Evolutionary conservation across 2,329 filamentous ascomycete species (phyloP), one percentile per base, ranked within the genome.

Genomic region (Xylaria sp.): DNA sequence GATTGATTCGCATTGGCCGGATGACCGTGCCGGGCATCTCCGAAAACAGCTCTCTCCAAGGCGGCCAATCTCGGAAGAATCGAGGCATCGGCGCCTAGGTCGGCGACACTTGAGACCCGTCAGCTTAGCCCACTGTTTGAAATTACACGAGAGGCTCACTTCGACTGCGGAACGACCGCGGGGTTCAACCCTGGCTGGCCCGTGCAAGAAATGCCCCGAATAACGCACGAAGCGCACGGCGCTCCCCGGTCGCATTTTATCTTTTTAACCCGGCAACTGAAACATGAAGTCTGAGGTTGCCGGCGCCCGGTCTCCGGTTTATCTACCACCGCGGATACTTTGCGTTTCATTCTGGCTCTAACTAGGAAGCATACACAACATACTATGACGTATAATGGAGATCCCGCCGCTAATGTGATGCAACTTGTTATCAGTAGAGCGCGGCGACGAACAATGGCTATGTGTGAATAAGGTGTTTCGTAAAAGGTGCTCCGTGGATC

Each of bases 221-320:
- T 63, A 13, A 69, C 62, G 52, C 78, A 79, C 55, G 72, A 77
- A 12, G 71, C 72, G 45, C 78, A 79, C 5, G 77, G 77, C 23
- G 67, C 48, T 2, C 48, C 66, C 18, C 76, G 72, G 64, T 78
- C 76, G 60, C 78, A 79, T 66, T 79, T 79, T 53, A 78, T 72
- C 71, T 79, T 79, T 65, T 77, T 78, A 30, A 55, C 68, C 13
- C 78, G 74, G 62, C 77, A 79, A 18, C 74, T 77, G 57, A 75
- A 70, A 63, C 78, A 79, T n/a, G 77, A 77, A 28, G 69, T 72
- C 43, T 77, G 76, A 8, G 76, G 75, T 52, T 79, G 77, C 18
- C 77, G 72, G 8, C 67, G 74, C 2, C 48, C 53, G 25, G 34
- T 48, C 20, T 52, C 63, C 30, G 8, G 25, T 20, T 39, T 15